A percentile compares a stretch with the other conserved stretches of the same genome.
Conservation (phyloP, 768 basidiomycete species). For the Boletus rubropictus region DNA sequence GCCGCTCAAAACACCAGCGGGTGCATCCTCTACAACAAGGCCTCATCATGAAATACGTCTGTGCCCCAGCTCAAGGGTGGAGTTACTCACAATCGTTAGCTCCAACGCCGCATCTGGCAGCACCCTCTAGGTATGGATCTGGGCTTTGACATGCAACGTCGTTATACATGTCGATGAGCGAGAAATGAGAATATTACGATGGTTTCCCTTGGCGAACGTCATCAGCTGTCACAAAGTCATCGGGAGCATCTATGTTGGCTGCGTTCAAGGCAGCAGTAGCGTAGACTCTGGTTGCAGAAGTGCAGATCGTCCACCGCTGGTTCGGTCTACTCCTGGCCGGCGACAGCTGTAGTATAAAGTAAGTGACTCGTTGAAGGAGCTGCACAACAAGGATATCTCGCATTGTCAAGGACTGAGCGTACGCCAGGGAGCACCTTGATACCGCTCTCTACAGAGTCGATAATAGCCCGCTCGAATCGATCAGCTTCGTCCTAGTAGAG, state of each 20-base stretch:
- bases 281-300: constrained; percentile 75
- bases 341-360: constrained; percentile 24
- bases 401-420: constrained; percentile 50
- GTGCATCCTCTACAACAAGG: constrained; percentile 90
- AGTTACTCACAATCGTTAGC: constrained; percentile 31
- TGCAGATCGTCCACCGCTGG: constrained; percentile 83
- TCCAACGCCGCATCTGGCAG: constrained; percentile 59
- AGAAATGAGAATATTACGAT: constrained; percentile 34
- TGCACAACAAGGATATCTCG: constrained; percentile 16
- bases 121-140: constrained; percentile 88
- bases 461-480: constrained; percentile 77
- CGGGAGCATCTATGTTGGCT: constrained; percentile 62
- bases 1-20: constrained; percentile 76
- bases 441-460: constrained; percentile 52
- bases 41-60: constrained; percentile 36
- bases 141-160: constrained; percentile 41
- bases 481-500: constrained; percentile 54
- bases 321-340: constrained; percentile 36
- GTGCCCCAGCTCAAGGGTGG: neutral
- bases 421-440: constrained; percentile 76
- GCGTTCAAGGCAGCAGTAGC: constrained; percentile 64
- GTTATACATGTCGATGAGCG: neutral
- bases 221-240: constrained; percentile 76
- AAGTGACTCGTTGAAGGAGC: neutral
- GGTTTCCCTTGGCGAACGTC: constrained; percentile 83